Conservation (phyloP, 495 filamentous ascomycete species). For the Penicillium nucicola region DNA sequence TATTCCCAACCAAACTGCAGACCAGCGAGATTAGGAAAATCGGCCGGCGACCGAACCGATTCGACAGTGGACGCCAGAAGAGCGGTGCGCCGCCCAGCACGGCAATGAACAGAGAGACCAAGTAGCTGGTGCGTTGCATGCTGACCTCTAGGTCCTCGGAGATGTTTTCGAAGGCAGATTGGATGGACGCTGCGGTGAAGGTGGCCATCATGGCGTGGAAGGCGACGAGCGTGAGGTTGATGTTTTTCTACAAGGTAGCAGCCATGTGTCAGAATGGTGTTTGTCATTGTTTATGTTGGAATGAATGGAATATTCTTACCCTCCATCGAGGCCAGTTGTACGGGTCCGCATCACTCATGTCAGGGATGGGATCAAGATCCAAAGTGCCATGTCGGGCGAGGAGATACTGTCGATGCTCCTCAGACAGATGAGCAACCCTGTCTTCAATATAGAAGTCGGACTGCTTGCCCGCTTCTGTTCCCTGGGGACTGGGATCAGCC, state of each 20-base stretch:
- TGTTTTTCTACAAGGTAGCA: slow-evolving; percentile 40
- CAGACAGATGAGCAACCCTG: slow-evolving; percentile 18
- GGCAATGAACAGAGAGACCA: slow-evolving; percentile 50
- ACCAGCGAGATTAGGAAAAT: slow-evolving; percentile 49
- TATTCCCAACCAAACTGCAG: slow-evolving; percentile 43
- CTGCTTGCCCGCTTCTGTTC: slow-evolving; percentile 12
- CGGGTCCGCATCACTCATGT: slow-evolving; percentile 45
- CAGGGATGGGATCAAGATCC: slow-evolving; percentile 50
- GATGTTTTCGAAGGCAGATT: slow-evolving; percentile 50
- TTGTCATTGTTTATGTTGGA: no score
- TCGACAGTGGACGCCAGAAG: slow-evolving; percentile 52
- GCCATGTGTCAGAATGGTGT: no score
- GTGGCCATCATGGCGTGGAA: slow-evolving; percentile 57
- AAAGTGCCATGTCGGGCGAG: slow-evolving; percentile 45
- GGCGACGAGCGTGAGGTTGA: slow-evolving; percentile 50
- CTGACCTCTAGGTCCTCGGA: slow-evolving; percentile 43
- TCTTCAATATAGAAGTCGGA: slow-evolving; percentile 20
- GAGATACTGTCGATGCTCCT: slow-evolving; percentile 40
- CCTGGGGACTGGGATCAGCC: neutral
- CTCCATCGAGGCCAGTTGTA: slow-evolving; percentile 51
- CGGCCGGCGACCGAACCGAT: slow-evolving; percentile 51
- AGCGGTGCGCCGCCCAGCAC: slow-evolving; percentile 49
- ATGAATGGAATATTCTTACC: no score
- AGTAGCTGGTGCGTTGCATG: slow-evolving; percentile 47
- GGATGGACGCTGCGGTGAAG: slow-evolving; percentile 51